Evolutionary conservation across 2,329 filamentous ascomycete species (phyloP).

Genomic region (Colletotrichum coccodes): DNA sequence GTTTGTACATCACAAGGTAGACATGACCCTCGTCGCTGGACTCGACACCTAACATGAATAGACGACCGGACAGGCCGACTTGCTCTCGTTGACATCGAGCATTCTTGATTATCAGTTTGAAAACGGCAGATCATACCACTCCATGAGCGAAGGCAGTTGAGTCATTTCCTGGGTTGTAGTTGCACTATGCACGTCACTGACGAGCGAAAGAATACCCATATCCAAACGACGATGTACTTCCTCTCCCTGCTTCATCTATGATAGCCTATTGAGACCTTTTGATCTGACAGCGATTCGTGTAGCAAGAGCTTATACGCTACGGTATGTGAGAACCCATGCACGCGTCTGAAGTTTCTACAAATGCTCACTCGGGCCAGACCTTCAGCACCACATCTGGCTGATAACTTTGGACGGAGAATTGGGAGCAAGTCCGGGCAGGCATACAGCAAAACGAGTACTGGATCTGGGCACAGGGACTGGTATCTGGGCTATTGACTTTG

Average conservation of each 20-base stretch:
- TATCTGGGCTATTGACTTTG: slow-evolving; percentile 56
- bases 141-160: slow-evolving; percentile 37
- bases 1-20: background rate
- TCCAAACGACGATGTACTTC: slow-evolving; percentile 39
- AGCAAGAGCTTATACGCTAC: slow-evolving; percentile 44
- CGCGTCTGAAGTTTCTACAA: background rate
- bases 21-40: background rate
- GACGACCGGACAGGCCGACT: background rate
- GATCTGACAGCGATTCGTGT: background rate
- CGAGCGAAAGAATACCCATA: slow-evolving; percentile 36
- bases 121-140: slow-evolving; percentile 23
- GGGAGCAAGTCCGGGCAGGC: slow-evolving; percentile 37
- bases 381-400: slow-evolving; percentile 47
- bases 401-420: slow-evolving; percentile 45
- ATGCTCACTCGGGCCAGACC: slow-evolving; percentile 35
- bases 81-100: slow-evolving; percentile 18
- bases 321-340: background rate
- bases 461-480: slow-evolving; percentile 62
- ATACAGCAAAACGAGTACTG: slow-evolving; percentile 44
- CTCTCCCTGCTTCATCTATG: background rate
- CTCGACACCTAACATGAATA: background rate
- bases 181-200: background rate
- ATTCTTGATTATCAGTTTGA: slow-evolving; percentile 17
- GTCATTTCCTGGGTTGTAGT: background rate
- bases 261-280: background rate